Evolutionary conservation across 2,329 filamentous ascomycete species (phyloP).

Genomic region (Graphilbum fragrans): DNA sequence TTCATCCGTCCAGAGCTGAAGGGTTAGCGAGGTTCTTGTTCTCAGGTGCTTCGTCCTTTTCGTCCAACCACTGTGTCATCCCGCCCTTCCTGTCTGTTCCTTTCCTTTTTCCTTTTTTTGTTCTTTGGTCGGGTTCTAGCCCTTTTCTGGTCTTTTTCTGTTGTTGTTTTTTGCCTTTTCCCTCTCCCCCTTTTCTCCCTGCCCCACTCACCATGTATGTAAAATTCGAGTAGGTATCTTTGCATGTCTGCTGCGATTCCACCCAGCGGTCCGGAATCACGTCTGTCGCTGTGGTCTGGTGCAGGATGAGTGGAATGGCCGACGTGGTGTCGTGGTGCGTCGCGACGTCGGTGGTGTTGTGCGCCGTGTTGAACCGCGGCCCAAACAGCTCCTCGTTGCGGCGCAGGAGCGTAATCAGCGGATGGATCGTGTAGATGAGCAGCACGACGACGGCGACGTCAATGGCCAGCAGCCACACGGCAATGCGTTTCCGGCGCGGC

Average conservation of each 20-base stretch:
- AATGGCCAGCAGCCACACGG: too few relatives aligned
- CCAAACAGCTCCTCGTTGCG: slow-evolving; percentile 20
- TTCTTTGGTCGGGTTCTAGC: too few relatives aligned
- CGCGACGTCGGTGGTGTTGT: neutral
- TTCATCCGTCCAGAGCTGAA: slow-evolving; percentile 63
- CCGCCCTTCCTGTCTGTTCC: neutral
- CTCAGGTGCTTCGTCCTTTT: neutral
- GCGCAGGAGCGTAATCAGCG: slow-evolving; percentile 56
- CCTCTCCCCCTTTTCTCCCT: too few relatives aligned
- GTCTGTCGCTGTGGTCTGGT: slow-evolving; percentile 16
- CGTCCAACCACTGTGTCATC: neutral
- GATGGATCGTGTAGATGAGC: slow-evolving; percentile 57
- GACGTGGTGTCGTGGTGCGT: slow-evolving; percentile 1
- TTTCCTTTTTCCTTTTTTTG: neutral
- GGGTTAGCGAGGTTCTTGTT: neutral
- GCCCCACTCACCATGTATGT: slow-evolving; percentile 14
- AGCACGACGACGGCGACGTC: too few relatives aligned
- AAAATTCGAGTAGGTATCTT: slow-evolving; percentile 14
- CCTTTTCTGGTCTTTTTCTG: neutral
- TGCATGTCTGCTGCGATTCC: slow-evolving; percentile 14
- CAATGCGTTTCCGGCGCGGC: too few relatives aligned
- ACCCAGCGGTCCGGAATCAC: slow-evolving; percentile 16
- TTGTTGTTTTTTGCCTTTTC: too few relatives aligned
- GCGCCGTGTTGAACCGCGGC: slow-evolving; percentile 10
- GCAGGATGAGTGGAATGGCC: slow-evolving; percentile 18